phyloP scores from a whole-genome alignment of 1,284 basidiomycete species.

The Ceratobasidium sp. region DNA sequence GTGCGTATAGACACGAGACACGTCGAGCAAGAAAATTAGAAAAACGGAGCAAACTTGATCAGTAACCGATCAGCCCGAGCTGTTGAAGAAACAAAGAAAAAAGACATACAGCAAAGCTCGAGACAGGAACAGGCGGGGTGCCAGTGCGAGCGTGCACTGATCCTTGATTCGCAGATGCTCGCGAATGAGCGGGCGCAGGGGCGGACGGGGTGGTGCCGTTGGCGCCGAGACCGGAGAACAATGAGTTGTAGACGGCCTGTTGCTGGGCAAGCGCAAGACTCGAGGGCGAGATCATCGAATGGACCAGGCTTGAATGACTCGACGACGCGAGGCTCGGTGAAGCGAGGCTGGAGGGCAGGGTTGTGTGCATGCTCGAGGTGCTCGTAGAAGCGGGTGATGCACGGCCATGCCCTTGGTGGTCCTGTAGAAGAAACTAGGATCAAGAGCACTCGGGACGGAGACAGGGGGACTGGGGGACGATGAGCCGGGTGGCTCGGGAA shows the following conservation, averaged over 20 bases:
- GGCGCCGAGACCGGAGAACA: conserved; percentile 9
- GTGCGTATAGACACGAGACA: conserved; percentile 39
- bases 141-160: neutral
- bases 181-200: conserved; percentile 11
- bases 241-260: conserved; percentile 41
- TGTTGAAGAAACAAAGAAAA: neutral
- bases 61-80: conserved; percentile 36
- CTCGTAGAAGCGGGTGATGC: conserved; percentile 23
- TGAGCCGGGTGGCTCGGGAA: conserved; percentile 7
- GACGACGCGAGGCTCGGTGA: conserved; percentile 17
- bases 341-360: neutral
- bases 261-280: conserved; percentile 32
- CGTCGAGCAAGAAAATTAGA: conserved; percentile 21
- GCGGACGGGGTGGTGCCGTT: neutral
- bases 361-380: conserved; percentile 26
- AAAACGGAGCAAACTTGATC: conserved; percentile 38
- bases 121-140: conserved; percentile 18
- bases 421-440: conserved; percentile 50
- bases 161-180: neutral
- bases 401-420: conserved; percentile 29
- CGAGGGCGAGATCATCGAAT: conserved; percentile 29
- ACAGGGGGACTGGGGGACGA: conserved; percentile 10
- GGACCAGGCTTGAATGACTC: conserved; percentile 23
- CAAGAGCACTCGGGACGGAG: conserved; percentile 45
- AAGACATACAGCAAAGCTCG: conserved; percentile 22